Percentiles rank a stretch among this genome's conserved stretches.
These are phyloP conservation scores for Xerocomus brunneocitrinus DNA, from an alignment of 768 basidiomycete species.

Conservation along the genomic window DNA sequence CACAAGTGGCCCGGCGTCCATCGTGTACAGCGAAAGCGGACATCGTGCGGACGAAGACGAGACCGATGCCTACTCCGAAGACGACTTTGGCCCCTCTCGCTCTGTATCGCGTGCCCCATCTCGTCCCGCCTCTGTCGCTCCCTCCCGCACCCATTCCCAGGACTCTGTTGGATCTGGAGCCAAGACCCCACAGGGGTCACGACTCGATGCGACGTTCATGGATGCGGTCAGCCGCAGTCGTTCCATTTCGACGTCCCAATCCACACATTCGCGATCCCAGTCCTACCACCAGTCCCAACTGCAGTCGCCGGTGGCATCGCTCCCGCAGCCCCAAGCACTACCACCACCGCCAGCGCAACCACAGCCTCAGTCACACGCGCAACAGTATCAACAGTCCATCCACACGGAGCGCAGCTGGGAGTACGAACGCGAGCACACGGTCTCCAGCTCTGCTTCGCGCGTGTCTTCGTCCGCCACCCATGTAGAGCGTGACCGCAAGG, in stretches of 20 bases:
- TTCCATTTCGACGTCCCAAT: conserved; percentile 19
- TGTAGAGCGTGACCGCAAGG: conserved; percentile 26
- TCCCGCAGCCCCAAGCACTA: not conserved
- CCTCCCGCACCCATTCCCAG: conserved; percentile 54
- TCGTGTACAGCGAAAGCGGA: conserved; percentile 78
- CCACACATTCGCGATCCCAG: conserved; percentile 15
- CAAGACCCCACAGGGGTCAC: conserved; percentile 29
- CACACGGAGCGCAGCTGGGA: conserved; percentile 26
- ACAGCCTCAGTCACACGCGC: not conserved
- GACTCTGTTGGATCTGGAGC: conserved; percentile 32
- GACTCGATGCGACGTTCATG: conserved; percentile 24
- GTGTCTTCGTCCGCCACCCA: conserved; percentile 18
- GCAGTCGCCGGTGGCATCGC: not conserved
- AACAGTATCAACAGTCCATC: conserved; percentile 12
- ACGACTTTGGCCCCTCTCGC: conserved; percentile 42
- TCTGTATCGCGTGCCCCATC: conserved; percentile 35
- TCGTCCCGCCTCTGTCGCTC: conserved; percentile 43
- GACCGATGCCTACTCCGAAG: conserved; percentile 58
- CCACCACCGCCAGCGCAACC: not conserved
- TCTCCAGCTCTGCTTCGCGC: conserved; percentile 25
- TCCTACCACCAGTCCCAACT: conserved; percentile 14
- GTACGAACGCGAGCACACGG: conserved; percentile 20
- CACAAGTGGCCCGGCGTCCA: conserved; percentile 68
- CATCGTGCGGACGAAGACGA: conserved; percentile 73
- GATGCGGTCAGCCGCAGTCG: conserved; percentile 29